Base-by-base conservation (phyloP, 192 early-diverging fungal genomes). In the Chytriomyces sp. region DNA sequence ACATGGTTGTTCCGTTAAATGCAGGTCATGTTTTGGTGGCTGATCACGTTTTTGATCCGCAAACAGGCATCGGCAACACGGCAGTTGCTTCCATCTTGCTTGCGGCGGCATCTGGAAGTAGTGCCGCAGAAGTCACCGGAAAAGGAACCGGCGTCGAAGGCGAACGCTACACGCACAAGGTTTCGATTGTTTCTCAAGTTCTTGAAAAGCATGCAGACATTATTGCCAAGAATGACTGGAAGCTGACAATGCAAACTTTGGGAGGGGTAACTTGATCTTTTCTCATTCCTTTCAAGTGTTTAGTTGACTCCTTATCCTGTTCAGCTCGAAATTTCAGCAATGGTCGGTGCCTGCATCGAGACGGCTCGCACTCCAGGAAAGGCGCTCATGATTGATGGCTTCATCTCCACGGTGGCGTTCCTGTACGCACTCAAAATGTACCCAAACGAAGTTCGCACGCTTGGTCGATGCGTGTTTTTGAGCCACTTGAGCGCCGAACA, bases 11-110 rank as follows among this genome's bases (percentile, higher is more conserved):
- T 18, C 47, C 18, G 28, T 9, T 18, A 28, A 64, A 28, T 9
- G 8, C 11, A 45, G 3, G 43, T 35, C 35, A 35, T 35, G 4
- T 35, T 35, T 35, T 35, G 35, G 35, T 35, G 35, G 35, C 35
- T 35, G 35, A 35, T 35, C 35, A 35, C 35, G 35, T 35, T 35
- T 35, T 35, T 35, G 35, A 35, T 35, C 35, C 35, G 35, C 35
- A 35, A 16, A 13, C 16, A 69, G 79, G 79, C 43, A 80, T 80
- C 44, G 79, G 76, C 11, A 80, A 80, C 77, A 80, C 79, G 23
- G 76, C 75, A 7, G 57, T 72, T 3, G 79, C 75, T 24, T 16
- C 75, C 3, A 70, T 62, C 48, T 45, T 80, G 57, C 46, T 80
- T 2, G 50, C 60, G 16, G 79, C 79, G 18, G 75, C 28, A 7